Evolutionary conservation across 176 grass and related monocot genomes (phyloP).

Genomic region (Oryza brachyantha): DNA sequence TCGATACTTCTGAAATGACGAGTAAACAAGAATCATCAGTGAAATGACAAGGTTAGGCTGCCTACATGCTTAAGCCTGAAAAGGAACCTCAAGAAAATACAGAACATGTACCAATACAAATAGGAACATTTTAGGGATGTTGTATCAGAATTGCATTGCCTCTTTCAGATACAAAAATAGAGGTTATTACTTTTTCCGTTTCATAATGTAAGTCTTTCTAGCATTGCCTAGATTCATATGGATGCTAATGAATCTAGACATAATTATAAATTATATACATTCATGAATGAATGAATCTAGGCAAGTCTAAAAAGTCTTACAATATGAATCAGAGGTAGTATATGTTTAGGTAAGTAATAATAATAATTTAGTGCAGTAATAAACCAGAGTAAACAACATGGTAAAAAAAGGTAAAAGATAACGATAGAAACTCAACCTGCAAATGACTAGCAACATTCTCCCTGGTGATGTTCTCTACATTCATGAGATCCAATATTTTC

Average conservation of each 20-base stretch:
- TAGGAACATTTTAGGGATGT: not conserved
- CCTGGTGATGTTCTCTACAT: constrained; percentile 78
- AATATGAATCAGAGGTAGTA: no score
- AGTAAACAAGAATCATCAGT: constrained; percentile 10
- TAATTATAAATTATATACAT: no score
- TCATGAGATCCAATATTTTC: constrained; percentile 90
- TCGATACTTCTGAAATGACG: constrained; percentile 77
- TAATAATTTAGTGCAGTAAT: not conserved
- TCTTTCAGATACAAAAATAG: no score
- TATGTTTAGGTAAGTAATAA: not conserved
- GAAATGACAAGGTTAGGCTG: no score
- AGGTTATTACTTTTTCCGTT: no score
- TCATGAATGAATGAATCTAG: no score
- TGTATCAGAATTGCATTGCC: not conserved
- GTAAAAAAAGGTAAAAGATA: not conserved
- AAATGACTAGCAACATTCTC: constrained; percentile 99
- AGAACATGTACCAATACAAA: not conserved
- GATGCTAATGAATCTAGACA: no score
- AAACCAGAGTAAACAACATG: not conserved
- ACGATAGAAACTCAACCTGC: constrained; percentile 45
- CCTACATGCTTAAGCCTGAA: no score
- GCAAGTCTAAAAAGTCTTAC: no score
- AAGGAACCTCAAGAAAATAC: not conserved
- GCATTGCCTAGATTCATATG: no score
- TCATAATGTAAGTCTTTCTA: no score